phyloP scores from a whole-genome alignment of 352 stramenopile genomes.

The Phytopythium oedochilum region DNA sequence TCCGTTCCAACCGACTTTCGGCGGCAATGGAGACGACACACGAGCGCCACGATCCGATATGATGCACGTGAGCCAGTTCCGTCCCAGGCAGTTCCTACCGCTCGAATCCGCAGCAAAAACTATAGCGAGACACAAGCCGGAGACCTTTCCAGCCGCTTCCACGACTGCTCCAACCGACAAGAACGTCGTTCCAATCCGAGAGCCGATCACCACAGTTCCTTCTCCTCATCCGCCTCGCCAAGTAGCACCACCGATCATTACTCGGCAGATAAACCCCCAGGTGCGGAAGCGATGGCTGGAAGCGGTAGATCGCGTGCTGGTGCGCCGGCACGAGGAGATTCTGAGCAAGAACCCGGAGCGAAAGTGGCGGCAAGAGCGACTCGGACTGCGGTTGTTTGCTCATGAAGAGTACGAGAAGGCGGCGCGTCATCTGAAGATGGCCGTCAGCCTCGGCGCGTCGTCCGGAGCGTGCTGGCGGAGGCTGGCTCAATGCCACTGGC shows the following conservation, averaged over 20 bases:
- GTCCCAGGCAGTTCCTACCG: neutral
- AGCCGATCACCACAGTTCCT: too few species aligned
- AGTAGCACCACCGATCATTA: neutral
- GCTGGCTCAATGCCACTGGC: conserved; percentile 52
- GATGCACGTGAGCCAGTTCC: neutral
- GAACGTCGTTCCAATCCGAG: neutral
- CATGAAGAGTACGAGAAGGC: conserved; percentile 33
- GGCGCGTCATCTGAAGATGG: conserved; percentile 38
- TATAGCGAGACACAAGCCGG: neutral
- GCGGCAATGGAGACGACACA: conserved; percentile 10
- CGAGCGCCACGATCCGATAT: conserved; percentile 1
- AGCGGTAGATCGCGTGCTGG: conserved; percentile 37
- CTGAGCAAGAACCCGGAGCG: conserved; percentile 48
- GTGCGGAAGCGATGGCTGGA: conserved; percentile 33
- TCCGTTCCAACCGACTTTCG: conserved; percentile 18
- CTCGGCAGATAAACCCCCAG: neutral
- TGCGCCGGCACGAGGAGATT: conserved; percentile 53
- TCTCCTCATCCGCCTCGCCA: too few species aligned
- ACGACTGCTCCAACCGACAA: neutral
- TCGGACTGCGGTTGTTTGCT: conserved; percentile 46
- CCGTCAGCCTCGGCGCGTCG: conserved; percentile 40
- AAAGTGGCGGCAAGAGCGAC: conserved; percentile 62
- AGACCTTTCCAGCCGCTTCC: neutral
- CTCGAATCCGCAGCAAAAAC: neutral
- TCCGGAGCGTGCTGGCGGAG: conserved; percentile 43